A percentile compares a stretch with the other conserved stretches of the same genome.
phyloP scores from a whole-genome alignment of 108 stramenopile genomes.

The Conticribra weissflogii region DNA sequence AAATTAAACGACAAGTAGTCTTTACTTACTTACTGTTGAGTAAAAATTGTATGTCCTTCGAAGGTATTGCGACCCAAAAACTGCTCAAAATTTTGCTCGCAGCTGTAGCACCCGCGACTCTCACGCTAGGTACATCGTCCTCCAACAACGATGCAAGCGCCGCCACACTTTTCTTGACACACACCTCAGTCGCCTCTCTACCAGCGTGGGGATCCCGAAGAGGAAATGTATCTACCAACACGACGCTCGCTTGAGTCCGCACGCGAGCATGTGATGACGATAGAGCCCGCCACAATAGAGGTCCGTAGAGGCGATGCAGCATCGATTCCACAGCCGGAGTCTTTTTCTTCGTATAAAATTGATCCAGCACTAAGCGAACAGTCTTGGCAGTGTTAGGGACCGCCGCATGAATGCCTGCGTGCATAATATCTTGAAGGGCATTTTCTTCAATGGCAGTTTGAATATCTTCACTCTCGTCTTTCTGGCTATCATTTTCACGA shows the following conservation, averaged over 20 bases:
- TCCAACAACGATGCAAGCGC: constrained; percentile 68
- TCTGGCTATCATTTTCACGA: constrained; percentile 1
- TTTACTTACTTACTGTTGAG: constrained; percentile 66
- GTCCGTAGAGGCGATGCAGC: constrained; percentile 86
- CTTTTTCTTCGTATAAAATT: constrained; percentile 83
- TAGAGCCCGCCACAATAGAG: constrained; percentile 92
- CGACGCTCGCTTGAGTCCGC: constrained; percentile 68
- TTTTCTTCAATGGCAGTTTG: constrained; percentile 75
- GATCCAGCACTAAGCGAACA: constrained; percentile 61
- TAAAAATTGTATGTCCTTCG: constrained; percentile 73
- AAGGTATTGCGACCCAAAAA: constrained; percentile 91
- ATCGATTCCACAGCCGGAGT: constrained; percentile 74
- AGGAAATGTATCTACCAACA: constrained; percentile 93
- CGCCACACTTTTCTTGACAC: constrained; percentile 71
- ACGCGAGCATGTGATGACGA: constrained; percentile 87
- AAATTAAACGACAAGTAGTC: not conserved
- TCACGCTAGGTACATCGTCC: constrained; percentile 78
- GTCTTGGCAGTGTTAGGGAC: constrained; percentile 38
- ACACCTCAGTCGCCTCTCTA: constrained; percentile 51
- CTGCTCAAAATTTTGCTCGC: constrained; percentile 68
- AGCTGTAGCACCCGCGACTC: constrained; percentile 85
- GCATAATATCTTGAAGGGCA: constrained; percentile 86
- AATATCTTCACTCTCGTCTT: constrained; percentile 33
- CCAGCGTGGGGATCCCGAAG: constrained; percentile 75
- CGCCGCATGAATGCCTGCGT: constrained; percentile 68